phyloP scores from a whole-genome alignment of 2,329 filamentous ascomycete species.

The Blumeriella jaapii region DNA sequence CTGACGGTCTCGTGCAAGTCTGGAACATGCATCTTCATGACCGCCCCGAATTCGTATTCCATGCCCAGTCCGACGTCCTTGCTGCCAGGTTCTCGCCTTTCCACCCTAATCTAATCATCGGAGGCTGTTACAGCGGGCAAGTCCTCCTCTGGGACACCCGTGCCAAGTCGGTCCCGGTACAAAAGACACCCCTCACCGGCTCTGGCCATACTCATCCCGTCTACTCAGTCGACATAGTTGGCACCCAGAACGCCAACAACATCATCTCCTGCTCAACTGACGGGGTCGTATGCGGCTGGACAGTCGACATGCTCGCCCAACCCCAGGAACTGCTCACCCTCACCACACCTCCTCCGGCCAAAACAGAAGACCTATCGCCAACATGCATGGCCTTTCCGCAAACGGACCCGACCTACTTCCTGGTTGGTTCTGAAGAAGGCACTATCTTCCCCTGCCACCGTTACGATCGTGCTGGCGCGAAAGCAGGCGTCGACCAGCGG shows the following conservation, averaged over 20 bases:
- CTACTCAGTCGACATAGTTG: slow-evolving; percentile 89
- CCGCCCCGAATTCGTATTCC: slow-evolving; percentile 91
- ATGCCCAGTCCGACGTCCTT: slow-evolving; percentile 89
- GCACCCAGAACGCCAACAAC: slow-evolving; percentile 97
- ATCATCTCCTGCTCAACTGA: slow-evolving; percentile 96
- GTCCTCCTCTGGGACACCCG: slow-evolving; percentile 95
- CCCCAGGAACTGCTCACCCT: slow-evolving; percentile 90
- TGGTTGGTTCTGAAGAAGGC: slow-evolving; percentile 93
- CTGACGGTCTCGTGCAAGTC: slow-evolving; percentile 84
- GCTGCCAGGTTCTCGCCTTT: slow-evolving; percentile 98
- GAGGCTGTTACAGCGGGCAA: slow-evolving; percentile 92
- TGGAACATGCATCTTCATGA: slow-evolving; percentile 96
- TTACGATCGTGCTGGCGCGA: slow-evolving; percentile 93
- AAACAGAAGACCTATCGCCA: slow-evolving; percentile 88
- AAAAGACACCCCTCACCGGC: slow-evolving; percentile 91
- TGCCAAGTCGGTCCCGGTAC: slow-evolving; percentile 76
- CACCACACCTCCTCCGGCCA: slow-evolving; percentile 71
- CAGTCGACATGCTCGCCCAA: slow-evolving; percentile 93
- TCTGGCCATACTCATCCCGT: slow-evolving; percentile 94
- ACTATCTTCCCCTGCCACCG: slow-evolving; percentile 92
- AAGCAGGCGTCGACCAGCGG: slow-evolving; percentile 84
- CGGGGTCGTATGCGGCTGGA: slow-evolving; percentile 93
- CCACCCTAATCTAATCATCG: slow-evolving; percentile 90
- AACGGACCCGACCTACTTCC: slow-evolving; percentile 93
- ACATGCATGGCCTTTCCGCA: slow-evolving; percentile 92